Conservation (phyloP, 257 asterid genomes). For the Hygrophila difformis region DNA sequence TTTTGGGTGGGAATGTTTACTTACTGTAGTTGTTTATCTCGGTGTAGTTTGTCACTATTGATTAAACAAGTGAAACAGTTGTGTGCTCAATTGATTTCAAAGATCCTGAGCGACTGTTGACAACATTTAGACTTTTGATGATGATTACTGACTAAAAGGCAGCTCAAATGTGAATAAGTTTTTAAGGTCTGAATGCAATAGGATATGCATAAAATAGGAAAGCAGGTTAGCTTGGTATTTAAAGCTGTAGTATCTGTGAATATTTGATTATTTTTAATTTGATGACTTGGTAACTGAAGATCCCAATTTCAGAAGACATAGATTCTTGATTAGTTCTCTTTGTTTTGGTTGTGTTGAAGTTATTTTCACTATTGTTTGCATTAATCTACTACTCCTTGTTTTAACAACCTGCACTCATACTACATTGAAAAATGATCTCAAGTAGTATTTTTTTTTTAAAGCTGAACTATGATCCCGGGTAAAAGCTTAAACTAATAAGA, state of each 20-base stretch:
- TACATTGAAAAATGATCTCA: no score
- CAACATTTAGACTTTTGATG: no score
- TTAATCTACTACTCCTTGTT: no score
- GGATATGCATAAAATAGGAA: neutral
- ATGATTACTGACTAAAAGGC: no score
- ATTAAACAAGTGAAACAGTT: neutral
- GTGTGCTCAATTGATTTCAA: no score
- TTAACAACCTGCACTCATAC: no score
- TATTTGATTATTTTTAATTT: no score
- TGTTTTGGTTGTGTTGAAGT: neutral
- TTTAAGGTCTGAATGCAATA: neutral
- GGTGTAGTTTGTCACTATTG: neutral
- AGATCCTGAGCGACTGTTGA: no score
- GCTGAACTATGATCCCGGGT: no score
- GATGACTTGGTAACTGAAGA: neutral
- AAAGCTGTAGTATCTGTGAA: neutral
- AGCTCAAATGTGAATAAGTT: neutral
- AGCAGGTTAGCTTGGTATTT: neutral
- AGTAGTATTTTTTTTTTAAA: no score
- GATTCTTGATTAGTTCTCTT: no score
- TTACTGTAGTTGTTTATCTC: neutral
- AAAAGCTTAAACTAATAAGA: no score
- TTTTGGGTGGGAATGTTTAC: conserved; percentile 4
- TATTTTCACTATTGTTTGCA: neutral
- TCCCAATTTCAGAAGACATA: neutral